A percentile compares a stretch with the other conserved stretches of the same genome.
Conservation (phyloP, 805 yeast species). For the Candida sakaeoensis region DNA sequence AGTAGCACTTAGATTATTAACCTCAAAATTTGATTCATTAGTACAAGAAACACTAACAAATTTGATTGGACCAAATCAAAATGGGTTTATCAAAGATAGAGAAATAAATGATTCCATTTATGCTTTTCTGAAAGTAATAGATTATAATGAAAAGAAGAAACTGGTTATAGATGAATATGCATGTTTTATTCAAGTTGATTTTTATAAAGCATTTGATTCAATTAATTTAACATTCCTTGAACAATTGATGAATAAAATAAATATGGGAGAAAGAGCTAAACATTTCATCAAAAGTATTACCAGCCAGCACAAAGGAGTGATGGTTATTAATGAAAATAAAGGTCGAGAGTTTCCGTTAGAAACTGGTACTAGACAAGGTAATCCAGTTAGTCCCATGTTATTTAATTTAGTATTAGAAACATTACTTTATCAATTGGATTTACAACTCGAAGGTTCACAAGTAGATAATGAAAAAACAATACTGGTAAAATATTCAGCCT, state of each 20-base stretch:
- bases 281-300: conserved; percentile 1
- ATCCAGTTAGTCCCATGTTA: conserved; percentile 4
- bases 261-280: not conserved
- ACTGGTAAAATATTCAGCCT: not conserved
- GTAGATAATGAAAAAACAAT: not conserved
- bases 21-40: not conserved
- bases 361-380: conserved; percentile 4
- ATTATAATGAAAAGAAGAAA: not conserved
- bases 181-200: conserved; percentile 1
- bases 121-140: not conserved
- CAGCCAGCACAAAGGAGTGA: not conserved
- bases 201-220: conserved; percentile 4
- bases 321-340: not conserved
- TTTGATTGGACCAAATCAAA: conserved; percentile 1
- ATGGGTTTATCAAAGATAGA: not conserved
- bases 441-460: not conserved
- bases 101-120: conserved; percentile 4
- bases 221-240: not conserved
- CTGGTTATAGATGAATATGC: conserved; percentile 2
- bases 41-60: not conserved
- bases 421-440: not conserved
- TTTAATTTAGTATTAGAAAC: conserved; percentile 2
- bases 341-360: not conserved
- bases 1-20: not conserved
- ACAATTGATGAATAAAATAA: not conserved